Percentiles rank a stretch among this genome's conserved stretches.
These are phyloP conservation scores for Suillus weaverae DNA, from an alignment of 768 basidiomycete genomes.

Conservation along the genomic window DNA sequence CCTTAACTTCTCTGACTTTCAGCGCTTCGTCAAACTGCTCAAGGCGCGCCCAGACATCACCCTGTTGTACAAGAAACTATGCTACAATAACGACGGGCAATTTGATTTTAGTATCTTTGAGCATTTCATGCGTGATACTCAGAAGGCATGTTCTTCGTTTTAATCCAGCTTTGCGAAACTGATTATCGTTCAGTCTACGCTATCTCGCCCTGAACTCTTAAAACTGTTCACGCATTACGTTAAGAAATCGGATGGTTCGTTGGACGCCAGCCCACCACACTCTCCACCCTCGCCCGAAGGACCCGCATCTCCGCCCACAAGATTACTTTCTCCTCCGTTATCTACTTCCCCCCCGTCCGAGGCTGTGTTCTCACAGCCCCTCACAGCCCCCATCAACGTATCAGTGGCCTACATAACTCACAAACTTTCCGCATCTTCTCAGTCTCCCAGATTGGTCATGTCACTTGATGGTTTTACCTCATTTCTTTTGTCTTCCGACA, in stretches of 20 bases:
- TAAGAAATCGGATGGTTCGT: slow-evolving; percentile 7
- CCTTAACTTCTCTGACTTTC: slow-evolving; percentile 80
- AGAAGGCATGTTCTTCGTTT: slow-evolving; percentile 42
- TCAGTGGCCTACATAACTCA: slow-evolving; percentile 4
- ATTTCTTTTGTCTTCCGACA: slow-evolving; percentile 82
- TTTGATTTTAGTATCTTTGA: slow-evolving; percentile 44
- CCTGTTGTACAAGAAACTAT: slow-evolving; percentile 51
- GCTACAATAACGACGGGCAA: slow-evolving; percentile 29
- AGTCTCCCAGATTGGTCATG: slow-evolving; percentile 22
- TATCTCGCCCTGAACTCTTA: slow-evolving; percentile 35
- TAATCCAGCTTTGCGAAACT: slow-evolving; percentile 8
- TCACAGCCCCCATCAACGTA: not conserved
- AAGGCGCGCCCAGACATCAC: slow-evolving; percentile 86
- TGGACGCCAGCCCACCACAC: not conserved
- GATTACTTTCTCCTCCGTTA: not conserved
- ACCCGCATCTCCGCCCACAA: not conserved
- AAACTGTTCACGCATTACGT: slow-evolving; percentile 40
- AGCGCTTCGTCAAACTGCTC: slow-evolving; percentile 76
- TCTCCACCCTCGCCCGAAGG: not conserved
- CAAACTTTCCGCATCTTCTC: slow-evolving; percentile 2
- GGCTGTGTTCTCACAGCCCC: not conserved
- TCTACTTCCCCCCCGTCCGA: slow-evolving; percentile 12
- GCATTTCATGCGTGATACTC: slow-evolving; percentile 50
- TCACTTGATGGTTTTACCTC: slow-evolving; percentile 69
- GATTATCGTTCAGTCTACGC: slow-evolving; percentile 33